Conservation (phyloP, 345 rosid species). For the Lumnitzera littorea region DNA sequence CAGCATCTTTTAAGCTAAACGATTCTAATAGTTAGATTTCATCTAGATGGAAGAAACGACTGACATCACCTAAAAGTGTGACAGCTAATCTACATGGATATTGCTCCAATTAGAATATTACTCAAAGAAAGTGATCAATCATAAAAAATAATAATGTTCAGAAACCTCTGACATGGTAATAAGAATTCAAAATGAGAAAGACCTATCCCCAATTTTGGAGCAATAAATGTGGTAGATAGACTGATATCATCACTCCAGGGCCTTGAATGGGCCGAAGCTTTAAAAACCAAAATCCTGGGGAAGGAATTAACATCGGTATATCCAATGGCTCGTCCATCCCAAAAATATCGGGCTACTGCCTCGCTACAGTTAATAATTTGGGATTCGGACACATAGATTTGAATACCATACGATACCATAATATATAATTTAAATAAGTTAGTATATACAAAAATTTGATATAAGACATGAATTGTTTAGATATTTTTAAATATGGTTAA, state of each 20-base stretch:
- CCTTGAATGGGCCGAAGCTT: background rate
- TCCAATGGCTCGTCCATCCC: too few relatives aligned
- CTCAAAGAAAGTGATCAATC: conserved; percentile 6
- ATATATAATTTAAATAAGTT: too few relatives aligned
- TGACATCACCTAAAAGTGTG: conserved; percentile 1
- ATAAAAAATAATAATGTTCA: background rate
- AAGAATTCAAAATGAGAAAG: background rate
- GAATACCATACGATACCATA: too few relatives aligned
- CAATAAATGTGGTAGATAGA: background rate
- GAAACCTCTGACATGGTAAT: too few relatives aligned
- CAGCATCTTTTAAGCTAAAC: conserved; percentile 87
- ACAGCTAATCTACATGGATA: conserved; percentile 76
- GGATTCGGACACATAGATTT: too few relatives aligned
- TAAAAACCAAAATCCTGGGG: too few relatives aligned
- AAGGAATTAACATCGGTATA: too few relatives aligned
- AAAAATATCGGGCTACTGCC: too few relatives aligned
- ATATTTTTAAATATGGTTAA: too few relatives aligned
- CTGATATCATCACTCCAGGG: background rate
- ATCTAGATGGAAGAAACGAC: conserved; percentile 10
- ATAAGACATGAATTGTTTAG: too few relatives aligned
- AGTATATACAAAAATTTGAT: too few relatives aligned
- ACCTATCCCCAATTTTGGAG: background rate
- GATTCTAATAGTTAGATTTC: conserved; percentile 5
- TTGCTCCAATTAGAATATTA: conserved; percentile 66
- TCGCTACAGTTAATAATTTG: too few relatives aligned